phyloP scores from a whole-genome alignment of 371 early-diverging fungal genomes.

The Mucor mucedo region DNA sequence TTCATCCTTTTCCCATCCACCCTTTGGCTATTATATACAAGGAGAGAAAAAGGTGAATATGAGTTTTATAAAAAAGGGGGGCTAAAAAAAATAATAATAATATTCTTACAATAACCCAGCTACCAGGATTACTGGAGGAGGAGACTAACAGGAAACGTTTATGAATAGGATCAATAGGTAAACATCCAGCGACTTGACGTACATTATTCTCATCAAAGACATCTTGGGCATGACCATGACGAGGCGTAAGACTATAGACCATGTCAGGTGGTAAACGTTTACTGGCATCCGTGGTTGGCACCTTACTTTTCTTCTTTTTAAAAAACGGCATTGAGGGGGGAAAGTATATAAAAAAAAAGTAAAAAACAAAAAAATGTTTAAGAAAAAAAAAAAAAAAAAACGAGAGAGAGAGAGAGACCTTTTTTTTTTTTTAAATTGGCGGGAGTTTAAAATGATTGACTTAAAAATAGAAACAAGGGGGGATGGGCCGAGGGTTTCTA shows the following conservation, averaged over 20 bases:
- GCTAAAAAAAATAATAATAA: not conserved
- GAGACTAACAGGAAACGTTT: slow-evolving; percentile 54
- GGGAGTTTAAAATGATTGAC: no score
- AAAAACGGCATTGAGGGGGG: not conserved
- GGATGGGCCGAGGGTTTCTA: no score
- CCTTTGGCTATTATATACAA: slow-evolving; percentile 51
- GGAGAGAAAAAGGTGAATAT: not conserved
- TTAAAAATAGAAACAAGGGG: no score
- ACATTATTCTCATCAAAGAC: slow-evolving; percentile 33
- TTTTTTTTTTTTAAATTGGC: no score
- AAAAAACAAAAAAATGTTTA: not conserved
- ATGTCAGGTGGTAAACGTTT: slow-evolving; percentile 6
- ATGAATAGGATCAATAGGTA: slow-evolving; percentile 52
- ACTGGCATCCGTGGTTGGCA: not conserved
- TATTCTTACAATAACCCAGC: slow-evolving; percentile 57
- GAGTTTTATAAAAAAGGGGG: not conserved
- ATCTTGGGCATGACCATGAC: slow-evolving; percentile 43
- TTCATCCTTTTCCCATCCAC: slow-evolving; percentile 67
- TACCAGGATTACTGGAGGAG: slow-evolving; percentile 45
- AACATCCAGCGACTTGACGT: slow-evolving; percentile 60
- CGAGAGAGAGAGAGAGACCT: no score
- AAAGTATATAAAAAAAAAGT: not conserved
- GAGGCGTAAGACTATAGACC: slow-evolving; percentile 28
- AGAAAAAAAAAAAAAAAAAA: no score
- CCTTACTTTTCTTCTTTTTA: not conserved